Conservation (phyloP, 169 alveolate species). For the Theileria annulata region DNA sequence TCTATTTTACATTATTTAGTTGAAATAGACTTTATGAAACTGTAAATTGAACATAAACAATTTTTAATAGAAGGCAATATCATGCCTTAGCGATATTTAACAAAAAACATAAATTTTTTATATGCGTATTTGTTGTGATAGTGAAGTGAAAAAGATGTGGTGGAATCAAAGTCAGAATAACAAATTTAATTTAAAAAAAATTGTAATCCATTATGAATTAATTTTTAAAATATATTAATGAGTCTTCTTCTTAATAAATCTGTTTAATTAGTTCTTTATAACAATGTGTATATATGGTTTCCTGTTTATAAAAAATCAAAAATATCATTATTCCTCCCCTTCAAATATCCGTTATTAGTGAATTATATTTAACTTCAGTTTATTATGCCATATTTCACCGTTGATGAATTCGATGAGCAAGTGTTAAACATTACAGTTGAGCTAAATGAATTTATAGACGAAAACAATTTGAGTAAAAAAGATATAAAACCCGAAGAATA, state of each 20-base stretch:
- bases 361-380: neutral
- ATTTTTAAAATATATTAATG: neutral
- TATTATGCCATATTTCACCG: conserved; percentile 60
- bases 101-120: no score
- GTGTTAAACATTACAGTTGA: conserved; percentile 22
- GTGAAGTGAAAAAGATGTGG: neutral
- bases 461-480: neutral
- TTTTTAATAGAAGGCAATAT: neutral
- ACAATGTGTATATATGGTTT: neutral
- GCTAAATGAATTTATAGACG: neutral
- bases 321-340: neutral
- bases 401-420: conserved; percentile 60
- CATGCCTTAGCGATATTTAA: no score
- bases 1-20: neutral
- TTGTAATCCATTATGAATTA: neutral
- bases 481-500: neutral
- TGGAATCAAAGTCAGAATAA: neutral
- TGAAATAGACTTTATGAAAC: neutral
- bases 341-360: neutral
- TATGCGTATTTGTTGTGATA: neutral
- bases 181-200: neutral
- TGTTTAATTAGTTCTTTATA: no score
- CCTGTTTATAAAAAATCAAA: no score
- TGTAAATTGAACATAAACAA: neutral
- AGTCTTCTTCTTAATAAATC: no score